phyloP scores from a whole-genome alignment of 2,329 filamentous ascomycete species.

The Cercospora brassicicola region DNA sequence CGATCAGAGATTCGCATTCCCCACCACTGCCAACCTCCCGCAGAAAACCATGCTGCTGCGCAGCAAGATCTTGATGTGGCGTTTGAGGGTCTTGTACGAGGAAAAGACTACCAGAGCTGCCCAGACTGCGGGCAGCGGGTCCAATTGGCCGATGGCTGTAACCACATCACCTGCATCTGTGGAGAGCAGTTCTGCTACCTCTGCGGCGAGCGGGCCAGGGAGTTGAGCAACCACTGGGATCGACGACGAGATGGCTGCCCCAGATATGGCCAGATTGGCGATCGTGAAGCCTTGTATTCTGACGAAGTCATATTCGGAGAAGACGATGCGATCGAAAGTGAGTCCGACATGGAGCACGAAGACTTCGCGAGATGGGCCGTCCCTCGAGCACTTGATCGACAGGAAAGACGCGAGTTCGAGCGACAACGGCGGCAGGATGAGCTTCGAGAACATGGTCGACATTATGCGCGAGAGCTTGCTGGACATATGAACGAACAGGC shows the following conservation, averaged over 20 bases:
- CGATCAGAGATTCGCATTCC: not conserved
- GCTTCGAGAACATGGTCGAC: conserved; percentile 4
- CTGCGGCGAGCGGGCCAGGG: conserved; percentile 13
- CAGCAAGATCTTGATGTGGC: conserved; percentile 13
- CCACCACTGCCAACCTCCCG: conserved; percentile 14
- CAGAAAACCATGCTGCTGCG: not conserved
- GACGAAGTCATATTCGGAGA: conserved; percentile 14
- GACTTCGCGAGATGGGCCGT: conserved; percentile 11
- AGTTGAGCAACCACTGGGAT: conserved; percentile 15
- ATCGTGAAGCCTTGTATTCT: conserved; percentile 10
- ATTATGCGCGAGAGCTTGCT: conserved; percentile 1
- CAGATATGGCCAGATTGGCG: conserved; percentile 18
- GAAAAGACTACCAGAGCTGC: conserved; percentile 26
- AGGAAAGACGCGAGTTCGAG: conserved; percentile 14
- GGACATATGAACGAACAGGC: not conserved
- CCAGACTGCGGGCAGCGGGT: conserved; percentile 17
- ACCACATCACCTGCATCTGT: conserved; percentile 25
- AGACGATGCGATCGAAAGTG: conserved; percentile 7
- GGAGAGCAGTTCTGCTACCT: conserved; percentile 22
- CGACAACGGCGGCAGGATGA: not conserved
- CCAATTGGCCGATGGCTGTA: conserved; percentile 23
- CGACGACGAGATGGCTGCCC: conserved; percentile 16
- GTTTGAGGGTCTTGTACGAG: conserved; percentile 20
- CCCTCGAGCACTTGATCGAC: conserved; percentile 6
- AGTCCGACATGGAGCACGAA: conserved; percentile 11